Conservation (phyloP, 2,329 filamentous ascomycete genomes). For the Aureobasidium sp. region DNA sequence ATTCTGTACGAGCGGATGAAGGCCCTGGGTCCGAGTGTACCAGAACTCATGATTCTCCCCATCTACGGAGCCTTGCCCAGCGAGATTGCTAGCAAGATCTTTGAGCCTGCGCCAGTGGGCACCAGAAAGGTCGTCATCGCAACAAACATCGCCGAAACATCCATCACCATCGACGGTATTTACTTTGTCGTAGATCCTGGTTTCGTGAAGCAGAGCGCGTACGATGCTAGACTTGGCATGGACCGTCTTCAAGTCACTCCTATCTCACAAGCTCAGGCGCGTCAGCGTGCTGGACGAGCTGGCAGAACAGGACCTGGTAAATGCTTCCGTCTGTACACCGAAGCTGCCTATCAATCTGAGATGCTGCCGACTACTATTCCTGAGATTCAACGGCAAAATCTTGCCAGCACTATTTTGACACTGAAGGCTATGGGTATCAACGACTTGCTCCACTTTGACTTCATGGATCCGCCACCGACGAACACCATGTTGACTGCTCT, state of each 20-base stretch:
- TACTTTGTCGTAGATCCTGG: conserved; percentile 96
- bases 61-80: conserved; percentile 93
- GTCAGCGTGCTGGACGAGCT: conserved; percentile 85
- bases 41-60: conserved; percentile 84
- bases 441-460: conserved; percentile 92
- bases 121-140: conserved; percentile 92
- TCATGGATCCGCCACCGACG: conserved; percentile 96
- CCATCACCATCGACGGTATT: conserved; percentile 95
- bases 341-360: conserved; percentile 90
- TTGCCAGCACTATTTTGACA: conserved; percentile 91
- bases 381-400: conserved; percentile 91
- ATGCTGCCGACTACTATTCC: conserved; percentile 96
- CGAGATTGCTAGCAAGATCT: conserved; percentile 90
- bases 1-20: conserved; percentile 96
- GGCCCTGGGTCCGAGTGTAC: conserved; percentile 79
- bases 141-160: conserved; percentile 97
- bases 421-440: conserved; percentile 99
- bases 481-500: conserved; percentile 96
- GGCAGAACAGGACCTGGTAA: conserved; percentile 94
- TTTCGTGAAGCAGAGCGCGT: conserved; percentile 96
- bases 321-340: conserved; percentile 91
- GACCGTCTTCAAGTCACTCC: conserved; percentile 92
- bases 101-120: conserved; percentile 83
- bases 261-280: conserved; percentile 93
- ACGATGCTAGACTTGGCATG: conserved; percentile 96